A percentile compares a stretch with the other conserved stretches of the same genome.
Conservation (phyloP, 2,329 filamentous ascomycete genomes). For the Trichoderma semiorbis region DNA sequence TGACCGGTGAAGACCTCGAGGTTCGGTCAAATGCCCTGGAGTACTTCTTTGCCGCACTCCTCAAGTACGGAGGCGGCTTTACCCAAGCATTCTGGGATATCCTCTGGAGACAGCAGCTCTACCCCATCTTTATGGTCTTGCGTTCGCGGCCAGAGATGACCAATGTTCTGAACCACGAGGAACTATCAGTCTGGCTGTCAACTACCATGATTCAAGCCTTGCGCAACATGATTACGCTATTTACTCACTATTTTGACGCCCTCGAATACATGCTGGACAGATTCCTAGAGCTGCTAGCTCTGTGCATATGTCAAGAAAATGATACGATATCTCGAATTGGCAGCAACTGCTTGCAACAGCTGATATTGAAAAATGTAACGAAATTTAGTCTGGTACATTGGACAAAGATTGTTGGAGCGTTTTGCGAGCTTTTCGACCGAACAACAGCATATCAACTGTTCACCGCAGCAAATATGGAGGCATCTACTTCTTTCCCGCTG, state of each 20-base stretch:
- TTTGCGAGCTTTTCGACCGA: constrained; percentile 90
- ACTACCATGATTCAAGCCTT: constrained; percentile 99
- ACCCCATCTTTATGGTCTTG: constrained; percentile 97
- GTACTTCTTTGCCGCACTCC: constrained; percentile 93
- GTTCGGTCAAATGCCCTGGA: constrained; percentile 87
- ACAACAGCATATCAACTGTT: constrained; percentile 96
- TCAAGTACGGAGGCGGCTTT: constrained; percentile 87
- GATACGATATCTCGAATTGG: constrained; percentile 97
- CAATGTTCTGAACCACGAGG: constrained; percentile 92
- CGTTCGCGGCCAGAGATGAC: constrained; percentile 95
- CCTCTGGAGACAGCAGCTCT: constrained; percentile 92
- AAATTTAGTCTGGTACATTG: constrained; percentile 89
- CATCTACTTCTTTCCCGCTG: constrained; percentile 49
- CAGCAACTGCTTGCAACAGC: constrained; percentile 94
- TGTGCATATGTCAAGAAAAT: constrained; percentile 99
- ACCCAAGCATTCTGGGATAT: constrained; percentile 97
- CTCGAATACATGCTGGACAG: constrained; percentile 97
- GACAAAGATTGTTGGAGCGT: constrained; percentile 90
- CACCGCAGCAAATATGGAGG: constrained; percentile 66
- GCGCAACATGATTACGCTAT: constrained; percentile 96
- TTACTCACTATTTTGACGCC: constrained; percentile 96
- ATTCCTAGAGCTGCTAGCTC: constrained; percentile 88
- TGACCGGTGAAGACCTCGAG: constrained; percentile 98
- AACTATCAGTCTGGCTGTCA: constrained; percentile 96
- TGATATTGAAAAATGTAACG: constrained; percentile 92